These are phyloP conservation scores for Neobulgaria alba DNA, from an alignment of 2,329 filamentous ascomycete genomes.

Conservation along the genomic window DNA sequence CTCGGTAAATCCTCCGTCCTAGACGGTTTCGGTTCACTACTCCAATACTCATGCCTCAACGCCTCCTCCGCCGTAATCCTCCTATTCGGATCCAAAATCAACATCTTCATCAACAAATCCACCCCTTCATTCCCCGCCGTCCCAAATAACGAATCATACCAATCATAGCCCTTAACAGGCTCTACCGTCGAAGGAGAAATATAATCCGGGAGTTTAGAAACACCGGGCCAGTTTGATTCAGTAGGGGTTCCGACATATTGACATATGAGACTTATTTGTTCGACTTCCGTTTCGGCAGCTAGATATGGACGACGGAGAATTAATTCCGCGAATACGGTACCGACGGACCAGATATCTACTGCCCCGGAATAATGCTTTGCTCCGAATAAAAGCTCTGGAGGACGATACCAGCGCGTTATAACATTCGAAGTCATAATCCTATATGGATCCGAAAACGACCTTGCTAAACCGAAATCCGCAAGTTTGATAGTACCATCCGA, in stretches of 20 bases:
- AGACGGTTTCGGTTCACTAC: constrained; percentile 72
- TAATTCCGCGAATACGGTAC: constrained; percentile 87
- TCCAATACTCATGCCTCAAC: constrained; percentile 81
- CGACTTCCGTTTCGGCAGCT: constrained; percentile 73
- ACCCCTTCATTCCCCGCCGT: constrained; percentile 75
- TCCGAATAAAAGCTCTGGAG: constrained; percentile 87
- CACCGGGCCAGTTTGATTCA: constrained; percentile 93
- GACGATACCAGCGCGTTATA: constrained; percentile 94
- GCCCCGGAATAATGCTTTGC: constrained; percentile 81
- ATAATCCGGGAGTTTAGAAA: constrained; percentile 71
- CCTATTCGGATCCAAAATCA: constrained; percentile 78
- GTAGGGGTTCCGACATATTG: constrained; percentile 82
- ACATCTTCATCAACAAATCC: constrained; percentile 78
- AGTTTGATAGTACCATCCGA: constrained; percentile 90
- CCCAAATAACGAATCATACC: constrained; percentile 70
- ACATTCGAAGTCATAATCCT: constrained; percentile 86
- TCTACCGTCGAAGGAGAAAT: constrained; percentile 52
- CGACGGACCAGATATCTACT: constrained; percentile 92
- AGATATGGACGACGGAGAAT: constrained; percentile 76
- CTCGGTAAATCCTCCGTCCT: constrained; percentile 72
- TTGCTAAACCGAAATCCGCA: constrained; percentile 92
- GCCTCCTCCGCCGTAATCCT: constrained; percentile 70
- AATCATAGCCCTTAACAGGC: constrained; percentile 56
- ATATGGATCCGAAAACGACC: constrained; percentile 82
- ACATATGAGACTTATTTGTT: constrained; percentile 78